Conservation (phyloP, 768 basidiomycete genomes). For the Melanogaster broomeanus region DNA sequence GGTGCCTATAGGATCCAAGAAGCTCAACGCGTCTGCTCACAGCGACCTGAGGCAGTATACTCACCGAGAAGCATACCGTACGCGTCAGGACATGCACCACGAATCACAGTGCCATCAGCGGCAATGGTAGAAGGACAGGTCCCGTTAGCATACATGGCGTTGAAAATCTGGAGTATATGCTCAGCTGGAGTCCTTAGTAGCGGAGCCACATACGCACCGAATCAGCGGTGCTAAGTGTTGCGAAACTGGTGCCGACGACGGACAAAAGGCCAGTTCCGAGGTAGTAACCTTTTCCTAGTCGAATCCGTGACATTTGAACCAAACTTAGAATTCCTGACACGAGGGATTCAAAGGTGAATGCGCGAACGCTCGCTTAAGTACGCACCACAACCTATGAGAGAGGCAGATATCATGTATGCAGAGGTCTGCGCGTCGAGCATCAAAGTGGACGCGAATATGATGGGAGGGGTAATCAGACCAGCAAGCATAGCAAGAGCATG, state of each 20-base stretch:
- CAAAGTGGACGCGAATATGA: constrained; percentile 70
- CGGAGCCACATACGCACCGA: constrained; percentile 43
- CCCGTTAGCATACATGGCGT: constrained; percentile 75
- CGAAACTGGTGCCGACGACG: constrained; percentile 81
- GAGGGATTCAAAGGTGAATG: background rate
- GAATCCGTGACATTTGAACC: constrained; percentile 76
- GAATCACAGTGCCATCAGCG: constrained; percentile 59
- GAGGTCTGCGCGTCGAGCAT: constrained; percentile 58
- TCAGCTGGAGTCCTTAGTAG: background rate
- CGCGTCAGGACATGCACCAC: constrained; percentile 72
- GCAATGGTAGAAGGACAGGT: constrained; percentile 65
- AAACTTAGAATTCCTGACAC: constrained; percentile 70
- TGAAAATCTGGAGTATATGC: constrained; percentile 53
- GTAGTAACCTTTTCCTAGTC: constrained; percentile 61
- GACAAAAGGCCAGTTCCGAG: constrained; percentile 81
- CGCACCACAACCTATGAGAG: constrained; percentile 76
- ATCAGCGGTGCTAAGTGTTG: constrained; percentile 73
- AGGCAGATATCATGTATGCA: constrained; percentile 80
- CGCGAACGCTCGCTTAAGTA: constrained; percentile 1
- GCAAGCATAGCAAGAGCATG: constrained; percentile 84
- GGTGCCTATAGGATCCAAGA: constrained; percentile 48
- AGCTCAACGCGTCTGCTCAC: background rate
- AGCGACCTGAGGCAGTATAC: constrained; percentile 1
- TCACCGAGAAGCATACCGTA: constrained; percentile 76
- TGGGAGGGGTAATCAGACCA: constrained; percentile 81